Percentiles rank a stretch among this genome's conserved stretches.
Conservation (phyloP, 306 rosid species). For the Castanea crenata region DNA sequence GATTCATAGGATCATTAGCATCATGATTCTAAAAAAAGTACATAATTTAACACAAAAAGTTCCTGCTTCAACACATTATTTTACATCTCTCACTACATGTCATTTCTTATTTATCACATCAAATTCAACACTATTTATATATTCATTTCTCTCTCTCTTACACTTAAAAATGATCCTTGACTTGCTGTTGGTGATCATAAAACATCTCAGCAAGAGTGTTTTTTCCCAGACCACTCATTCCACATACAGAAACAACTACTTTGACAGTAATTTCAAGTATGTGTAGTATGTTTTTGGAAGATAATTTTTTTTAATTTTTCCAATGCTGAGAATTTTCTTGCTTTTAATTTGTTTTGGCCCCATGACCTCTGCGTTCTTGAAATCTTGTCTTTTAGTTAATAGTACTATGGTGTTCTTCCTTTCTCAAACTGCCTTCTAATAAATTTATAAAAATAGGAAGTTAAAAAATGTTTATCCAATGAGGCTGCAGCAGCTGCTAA, state of each 20-base stretch:
- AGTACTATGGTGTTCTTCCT: slow-evolving; percentile 15
- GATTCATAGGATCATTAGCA: no score
- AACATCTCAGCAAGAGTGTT: no score
- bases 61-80: no score
- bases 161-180: no score
- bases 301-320: background rate
- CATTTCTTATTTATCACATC: no score
- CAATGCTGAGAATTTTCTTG: background rate
- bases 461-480: slow-evolving; percentile 76
- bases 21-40: no score
- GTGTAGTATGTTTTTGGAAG: background rate
- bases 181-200: no score
- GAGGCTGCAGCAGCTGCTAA: slow-evolving; percentile 82
- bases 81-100: no score
- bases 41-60: no score
- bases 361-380: background rate
- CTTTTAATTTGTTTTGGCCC: slow-evolving; percentile 3
- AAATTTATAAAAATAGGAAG: slow-evolving; percentile 56
- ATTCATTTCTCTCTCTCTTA: no score
- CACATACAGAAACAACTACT: background rate
- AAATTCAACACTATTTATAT: no score
- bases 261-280: background rate
- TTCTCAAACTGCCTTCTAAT: slow-evolving; percentile 16
- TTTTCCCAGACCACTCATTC: no score
- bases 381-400: slow-evolving; percentile 8